Percentiles rank a stretch among this genome's conserved stretches.
phyloP scores from a whole-genome alignment of 331 rosid species.

The Malus hybrid region DNA sequence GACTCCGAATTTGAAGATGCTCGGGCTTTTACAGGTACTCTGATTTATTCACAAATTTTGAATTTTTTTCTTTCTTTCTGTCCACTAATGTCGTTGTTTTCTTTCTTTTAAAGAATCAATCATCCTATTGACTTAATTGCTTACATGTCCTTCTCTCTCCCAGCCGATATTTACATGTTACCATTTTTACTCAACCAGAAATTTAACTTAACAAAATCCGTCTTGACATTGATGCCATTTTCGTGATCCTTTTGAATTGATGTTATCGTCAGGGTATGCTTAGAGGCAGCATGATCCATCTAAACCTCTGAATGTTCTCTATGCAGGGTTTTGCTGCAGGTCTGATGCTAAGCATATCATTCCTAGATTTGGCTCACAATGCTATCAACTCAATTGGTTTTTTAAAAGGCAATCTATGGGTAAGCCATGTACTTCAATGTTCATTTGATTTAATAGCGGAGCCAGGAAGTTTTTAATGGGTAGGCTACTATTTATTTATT shows the following conservation, averaged over 20 bases:
- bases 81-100: neutral
- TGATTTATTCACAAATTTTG: neutral
- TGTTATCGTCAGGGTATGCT: neutral
- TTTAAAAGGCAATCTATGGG: slow-evolving; percentile 94
- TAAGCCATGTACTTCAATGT: slow-evolving; percentile 21
- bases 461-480: neutral
- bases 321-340: slow-evolving; percentile 98
- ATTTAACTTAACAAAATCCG: neutral
- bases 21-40: slow-evolving; percentile 84
- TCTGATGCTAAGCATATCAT: slow-evolving; percentile 92
- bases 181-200: neutral
- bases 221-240: neutral
- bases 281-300: neutral
- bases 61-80: neutral
- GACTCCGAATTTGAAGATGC: slow-evolving; percentile 94
- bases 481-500: neutral
- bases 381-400: slow-evolving; percentile 91
- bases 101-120: neutral
- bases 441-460: neutral
- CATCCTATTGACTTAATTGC: neutral
- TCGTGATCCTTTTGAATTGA: neutral
- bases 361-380: slow-evolving; percentile 96
- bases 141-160: neutral
- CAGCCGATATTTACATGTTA: neutral
- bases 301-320: slow-evolving; percentile 11